phyloP scores from a whole-genome alignment of 2,329 filamentous ascomycete genomes.

The Dissoconium aciculare region DNA sequence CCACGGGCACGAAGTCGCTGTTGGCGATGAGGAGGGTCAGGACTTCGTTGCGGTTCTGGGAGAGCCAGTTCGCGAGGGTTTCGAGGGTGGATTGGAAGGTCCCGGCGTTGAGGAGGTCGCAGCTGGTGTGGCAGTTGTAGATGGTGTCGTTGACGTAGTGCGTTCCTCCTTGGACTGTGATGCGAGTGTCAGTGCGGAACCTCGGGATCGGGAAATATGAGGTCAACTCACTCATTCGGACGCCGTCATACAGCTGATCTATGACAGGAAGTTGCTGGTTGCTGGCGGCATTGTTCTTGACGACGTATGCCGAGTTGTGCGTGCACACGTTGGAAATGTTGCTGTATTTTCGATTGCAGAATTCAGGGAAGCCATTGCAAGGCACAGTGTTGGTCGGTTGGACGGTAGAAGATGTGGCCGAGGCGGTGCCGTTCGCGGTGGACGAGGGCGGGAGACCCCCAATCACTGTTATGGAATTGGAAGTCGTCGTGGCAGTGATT shows the following conservation, averaged over 20 bases:
- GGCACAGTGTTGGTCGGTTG: constrained; percentile 54
- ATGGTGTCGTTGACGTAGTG: constrained; percentile 42
- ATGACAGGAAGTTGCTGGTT: constrained; percentile 58
- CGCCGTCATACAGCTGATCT: constrained; percentile 62
- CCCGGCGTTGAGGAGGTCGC: constrained; percentile 67
- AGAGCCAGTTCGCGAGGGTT: constrained; percentile 57
- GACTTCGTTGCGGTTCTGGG: constrained; percentile 66
- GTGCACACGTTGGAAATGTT: constrained; percentile 66
- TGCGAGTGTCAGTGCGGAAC: not conserved
- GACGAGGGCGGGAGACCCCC: constrained; percentile 6
- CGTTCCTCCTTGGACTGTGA: constrained; percentile 43
- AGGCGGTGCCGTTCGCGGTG: constrained; percentile 15
- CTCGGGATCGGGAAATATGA: not conserved
- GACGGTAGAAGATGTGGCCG: constrained; percentile 16
- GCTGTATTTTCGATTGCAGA: constrained; percentile 62
- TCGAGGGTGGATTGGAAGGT: constrained; percentile 60
- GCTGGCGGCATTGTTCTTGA: constrained; percentile 53
- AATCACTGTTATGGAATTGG: constrained; percentile 14
- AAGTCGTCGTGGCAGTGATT: constrained; percentile 12
- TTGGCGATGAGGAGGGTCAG: constrained; percentile 79
- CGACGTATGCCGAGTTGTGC: constrained; percentile 70
- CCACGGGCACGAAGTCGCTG: constrained; percentile 53
- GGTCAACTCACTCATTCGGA: constrained; percentile 39
- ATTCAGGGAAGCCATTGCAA: constrained; percentile 59
- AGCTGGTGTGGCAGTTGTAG: constrained; percentile 76